These are phyloP conservation scores for Globisporangium irregulare DNA, from an alignment of 352 stramenopile genomes.

Conservation along the genomic window DNA sequence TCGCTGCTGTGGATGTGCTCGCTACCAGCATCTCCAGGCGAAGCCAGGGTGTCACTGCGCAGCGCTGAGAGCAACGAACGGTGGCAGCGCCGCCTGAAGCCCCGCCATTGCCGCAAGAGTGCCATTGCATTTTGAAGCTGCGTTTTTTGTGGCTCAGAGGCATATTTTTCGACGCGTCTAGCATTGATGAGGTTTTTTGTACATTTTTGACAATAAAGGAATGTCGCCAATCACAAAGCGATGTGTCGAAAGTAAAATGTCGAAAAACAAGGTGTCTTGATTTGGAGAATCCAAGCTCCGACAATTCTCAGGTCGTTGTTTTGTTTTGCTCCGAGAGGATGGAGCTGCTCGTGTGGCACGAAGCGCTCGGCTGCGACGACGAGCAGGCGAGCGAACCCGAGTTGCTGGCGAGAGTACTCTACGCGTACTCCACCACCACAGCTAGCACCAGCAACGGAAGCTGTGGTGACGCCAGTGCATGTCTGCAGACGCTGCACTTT, in stretches of 20 bases:
- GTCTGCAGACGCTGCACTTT: constrained; percentile 43
- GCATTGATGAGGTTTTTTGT: too few relatives aligned
- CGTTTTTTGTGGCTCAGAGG: too few relatives aligned
- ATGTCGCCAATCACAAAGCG: too few relatives aligned
- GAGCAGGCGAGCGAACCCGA: constrained; percentile 62
- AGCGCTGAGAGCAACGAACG: constrained; percentile 27
- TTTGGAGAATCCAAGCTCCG: background rate
- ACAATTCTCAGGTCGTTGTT: constrained; percentile 1
- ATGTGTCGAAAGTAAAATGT: too few relatives aligned
- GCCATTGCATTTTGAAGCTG: background rate
- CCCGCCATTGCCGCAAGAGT: constrained; percentile 18
- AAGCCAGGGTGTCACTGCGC: constrained; percentile 10
- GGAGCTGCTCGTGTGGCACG: constrained; percentile 65
- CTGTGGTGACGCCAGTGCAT: background rate
- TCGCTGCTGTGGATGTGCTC: background rate
- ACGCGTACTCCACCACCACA: constrained; percentile 16
- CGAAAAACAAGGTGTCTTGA: too few relatives aligned
- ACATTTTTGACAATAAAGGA: too few relatives aligned
- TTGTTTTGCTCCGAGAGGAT: constrained; percentile 12
- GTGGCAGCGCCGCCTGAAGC: constrained; percentile 29
- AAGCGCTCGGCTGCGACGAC: constrained; percentile 59
- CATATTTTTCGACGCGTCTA: too few relatives aligned
- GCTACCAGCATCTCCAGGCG: background rate
- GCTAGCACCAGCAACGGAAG: background rate
- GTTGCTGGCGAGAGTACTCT: constrained; percentile 45